These are phyloP conservation scores for Withania somnifera DNA, from an alignment of 305 asterid species.

Conservation along the genomic window DNA sequence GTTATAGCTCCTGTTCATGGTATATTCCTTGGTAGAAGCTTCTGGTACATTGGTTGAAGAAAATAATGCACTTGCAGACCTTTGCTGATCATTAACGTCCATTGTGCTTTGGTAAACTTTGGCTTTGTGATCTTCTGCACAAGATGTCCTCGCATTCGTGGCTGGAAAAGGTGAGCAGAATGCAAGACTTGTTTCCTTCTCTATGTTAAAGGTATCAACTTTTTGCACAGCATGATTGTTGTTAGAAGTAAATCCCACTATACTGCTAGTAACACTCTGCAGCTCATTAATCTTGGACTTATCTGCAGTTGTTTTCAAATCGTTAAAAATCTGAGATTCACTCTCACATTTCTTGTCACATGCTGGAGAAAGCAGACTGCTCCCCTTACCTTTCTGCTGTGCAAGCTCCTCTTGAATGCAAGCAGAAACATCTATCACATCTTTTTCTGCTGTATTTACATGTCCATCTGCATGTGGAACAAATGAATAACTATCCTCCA, in stretches of 20 bases:
- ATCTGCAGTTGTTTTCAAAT: constrained; percentile 10
- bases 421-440: constrained; percentile 6
- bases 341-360: constrained; percentile 8
- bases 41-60: constrained; percentile 14
- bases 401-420: constrained; percentile 1
- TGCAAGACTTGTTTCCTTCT: constrained; percentile 15
- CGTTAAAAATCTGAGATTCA: constrained; percentile 6
- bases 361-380: constrained; percentile 7
- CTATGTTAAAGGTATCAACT: constrained; percentile 5
- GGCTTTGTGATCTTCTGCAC: constrained; percentile 4
- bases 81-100: constrained; percentile 13
- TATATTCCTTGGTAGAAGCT: constrained; percentile 23
- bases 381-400: constrained; percentile 1
- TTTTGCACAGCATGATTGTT: constrained; percentile 6
- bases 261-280: constrained; percentile 5
- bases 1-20: constrained; percentile 17
- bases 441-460: constrained; percentile 9
- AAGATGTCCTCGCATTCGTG: constrained; percentile 6
- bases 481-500: constrained; percentile 20
- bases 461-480: constrained; percentile 29
- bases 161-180: constrained; percentile 24
- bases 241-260: constrained; percentile 12
- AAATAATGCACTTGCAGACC: constrained; percentile 14
- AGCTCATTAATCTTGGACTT: constrained; percentile 6
- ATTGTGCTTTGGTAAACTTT: constrained; percentile 8